These are phyloP conservation scores for Cylindrotheca fusiformis DNA, from an alignment of 108 stramenopile genomes.

Conservation along the genomic window DNA sequence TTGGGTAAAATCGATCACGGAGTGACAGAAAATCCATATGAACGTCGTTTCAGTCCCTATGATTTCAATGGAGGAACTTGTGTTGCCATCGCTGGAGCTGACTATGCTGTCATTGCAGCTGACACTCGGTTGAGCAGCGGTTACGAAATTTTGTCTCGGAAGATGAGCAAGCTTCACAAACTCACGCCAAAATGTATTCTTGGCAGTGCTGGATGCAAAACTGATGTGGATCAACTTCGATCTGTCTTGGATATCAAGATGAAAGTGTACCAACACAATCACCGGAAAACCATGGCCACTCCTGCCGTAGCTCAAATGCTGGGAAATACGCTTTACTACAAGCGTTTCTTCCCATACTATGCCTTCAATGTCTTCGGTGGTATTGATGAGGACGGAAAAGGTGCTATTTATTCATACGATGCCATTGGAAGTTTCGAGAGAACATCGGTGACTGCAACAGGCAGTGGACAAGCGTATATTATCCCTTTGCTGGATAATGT, in stretches of 20 bases:
- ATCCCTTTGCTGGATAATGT: constrained; percentile 96
- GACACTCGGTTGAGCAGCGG: constrained; percentile 92
- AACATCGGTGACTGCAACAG: constrained; percentile 81
- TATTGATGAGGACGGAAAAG: constrained; percentile 94
- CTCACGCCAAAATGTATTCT: constrained; percentile 86
- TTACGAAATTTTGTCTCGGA: constrained; percentile 91
- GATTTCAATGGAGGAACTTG: constrained; percentile 94
- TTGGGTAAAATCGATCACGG: constrained; percentile 61
- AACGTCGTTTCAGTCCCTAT: constrained; percentile 86
- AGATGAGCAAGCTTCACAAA: constrained; percentile 79
- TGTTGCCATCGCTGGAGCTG: constrained; percentile 84
- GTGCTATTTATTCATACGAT: constrained; percentile 97
- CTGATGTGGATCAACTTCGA: constrained; percentile 94
- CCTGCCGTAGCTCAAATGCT: constrained; percentile 96
- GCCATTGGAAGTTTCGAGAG: constrained; percentile 96
- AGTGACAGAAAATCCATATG: constrained; percentile 77
- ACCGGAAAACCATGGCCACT: constrained; percentile 90
- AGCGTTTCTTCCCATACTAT: constrained; percentile 99
- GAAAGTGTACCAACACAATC: constrained; percentile 94
- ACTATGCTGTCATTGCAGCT: constrained; percentile 96
- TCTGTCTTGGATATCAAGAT: constrained; percentile 86
- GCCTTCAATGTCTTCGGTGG: constrained; percentile 97
- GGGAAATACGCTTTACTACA: constrained; percentile 91
- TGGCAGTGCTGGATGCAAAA: constrained; percentile 94
- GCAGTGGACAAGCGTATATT: constrained; percentile 88